Base-by-base conservation (phyloP, 1,284 basidiomycete species). In the Chalciporus sp. region DNA sequence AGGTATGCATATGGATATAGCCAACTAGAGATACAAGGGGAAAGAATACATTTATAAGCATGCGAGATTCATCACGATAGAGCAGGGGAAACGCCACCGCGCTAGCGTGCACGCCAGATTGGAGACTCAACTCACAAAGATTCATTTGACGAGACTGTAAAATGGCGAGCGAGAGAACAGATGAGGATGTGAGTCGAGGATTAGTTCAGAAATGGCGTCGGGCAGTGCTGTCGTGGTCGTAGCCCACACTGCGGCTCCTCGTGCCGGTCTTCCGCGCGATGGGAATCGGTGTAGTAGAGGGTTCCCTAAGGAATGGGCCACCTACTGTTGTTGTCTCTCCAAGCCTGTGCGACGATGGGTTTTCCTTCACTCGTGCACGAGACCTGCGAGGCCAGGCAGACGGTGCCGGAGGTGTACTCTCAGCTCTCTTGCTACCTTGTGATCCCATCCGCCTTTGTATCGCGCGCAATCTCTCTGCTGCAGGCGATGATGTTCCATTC, bases 401-500 rank as follows among this genome's bases (percentile, higher is more conserved):
- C 12, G 68, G 56, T 7, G 63, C 63, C 4, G 66, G 60, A 0
- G 66, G 66, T 4, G 69, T 68, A 12, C 66, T 68, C 55, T 70
- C 66, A 47, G 69, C 58, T 23, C 66, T 56, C 51, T 68, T 68
- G 8, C 43, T 39, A 19, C 37, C 10, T 7, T 48, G 51, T 7
- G 27, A 43, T 17, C 40, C 47, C 43, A 45, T 39, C 17, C 2
- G 42, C 0, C 28, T 45, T 23, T 64, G 69, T 48, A 70, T 56
- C 51, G 42, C 63, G 46, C 61, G 61, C 31, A 67, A 29, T 17
- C 46, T 53, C 45, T 66, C 57, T 28, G 51, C 20, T 17, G 57
- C 68, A 49, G 53, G 42, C 3, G 66, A 63, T 11, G 54, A 52
- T 27, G 35, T 27, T 40, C 58, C 52, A 6, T 53, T 67, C 16